Conservation (phyloP, 108 stramenopile species). For the Cyclotella cryptica region DNA sequence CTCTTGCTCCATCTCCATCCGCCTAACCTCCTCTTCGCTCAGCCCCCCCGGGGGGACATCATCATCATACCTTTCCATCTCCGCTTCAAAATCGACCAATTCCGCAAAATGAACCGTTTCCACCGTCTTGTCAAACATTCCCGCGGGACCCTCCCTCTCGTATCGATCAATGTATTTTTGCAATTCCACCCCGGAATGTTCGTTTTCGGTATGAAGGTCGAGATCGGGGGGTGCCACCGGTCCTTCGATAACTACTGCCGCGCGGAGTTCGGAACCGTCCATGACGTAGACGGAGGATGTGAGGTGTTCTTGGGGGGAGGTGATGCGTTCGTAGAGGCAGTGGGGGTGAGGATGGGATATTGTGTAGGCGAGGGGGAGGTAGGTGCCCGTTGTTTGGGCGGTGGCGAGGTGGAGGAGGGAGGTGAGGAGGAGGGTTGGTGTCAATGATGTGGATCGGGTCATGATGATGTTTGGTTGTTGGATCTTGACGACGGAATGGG, state of each 20-base stretch:
- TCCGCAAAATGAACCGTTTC: slow-evolving; percentile 21
- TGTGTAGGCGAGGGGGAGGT: slow-evolving; percentile 43
- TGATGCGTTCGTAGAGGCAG: slow-evolving; percentile 53
- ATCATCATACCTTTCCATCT: slow-evolving; percentile 32
- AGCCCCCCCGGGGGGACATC: slow-evolving; percentile 32
- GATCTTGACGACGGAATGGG: too few species aligned
- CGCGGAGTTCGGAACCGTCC: slow-evolving; percentile 64
- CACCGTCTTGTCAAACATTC: slow-evolving; percentile 3
- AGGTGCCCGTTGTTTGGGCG: slow-evolving; percentile 10
- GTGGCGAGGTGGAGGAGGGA: neutral
- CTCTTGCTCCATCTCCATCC: slow-evolving; percentile 39
- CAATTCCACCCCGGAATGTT: slow-evolving; percentile 30
- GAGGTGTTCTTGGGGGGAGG: slow-evolving; percentile 48
- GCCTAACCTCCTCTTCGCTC: slow-evolving; percentile 29
- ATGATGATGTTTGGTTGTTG: too few species aligned
- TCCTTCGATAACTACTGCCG: slow-evolving; percentile 64
- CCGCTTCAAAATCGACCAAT: slow-evolving; percentile 68
- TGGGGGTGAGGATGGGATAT: slow-evolving; percentile 18
- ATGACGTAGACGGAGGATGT: slow-evolving; percentile 74
- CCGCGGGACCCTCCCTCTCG: slow-evolving; percentile 17
- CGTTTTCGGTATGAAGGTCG: slow-evolving; percentile 26
- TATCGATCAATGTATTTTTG: slow-evolving; percentile 19
- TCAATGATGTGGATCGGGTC: neutral
- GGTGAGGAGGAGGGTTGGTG: neutral
- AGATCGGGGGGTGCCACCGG: slow-evolving; percentile 62